Evolutionary conservation across 352 stramenopile species (phyloP).

Genomic region (Globisporangium canariense): DNA sequence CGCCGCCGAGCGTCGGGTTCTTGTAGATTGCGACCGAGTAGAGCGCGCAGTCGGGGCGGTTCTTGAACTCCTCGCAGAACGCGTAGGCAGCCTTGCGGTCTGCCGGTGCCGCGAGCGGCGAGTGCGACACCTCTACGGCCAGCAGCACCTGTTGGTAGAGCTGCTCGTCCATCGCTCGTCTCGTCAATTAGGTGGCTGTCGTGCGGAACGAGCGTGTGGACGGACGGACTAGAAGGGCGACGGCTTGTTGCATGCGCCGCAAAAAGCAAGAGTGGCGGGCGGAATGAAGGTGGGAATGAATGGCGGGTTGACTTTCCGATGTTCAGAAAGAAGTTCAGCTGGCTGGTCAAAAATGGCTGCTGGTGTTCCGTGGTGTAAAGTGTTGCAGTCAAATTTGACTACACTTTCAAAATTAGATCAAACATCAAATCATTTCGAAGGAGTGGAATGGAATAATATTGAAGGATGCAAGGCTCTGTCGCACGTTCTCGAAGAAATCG

Average conservation of each 20-base stretch:
- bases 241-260: background rate
- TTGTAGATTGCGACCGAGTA: slow-evolving; percentile 78
- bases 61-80: slow-evolving; percentile 79
- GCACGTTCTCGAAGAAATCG: background rate
- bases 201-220: no score
- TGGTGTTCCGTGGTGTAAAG: background rate
- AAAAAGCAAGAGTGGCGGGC: background rate
- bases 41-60: slow-evolving; percentile 54
- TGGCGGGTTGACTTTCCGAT: background rate
- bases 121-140: slow-evolving; percentile 72
- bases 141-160: slow-evolving; percentile 73
- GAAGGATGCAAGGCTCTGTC: background rate
- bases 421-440: background rate
- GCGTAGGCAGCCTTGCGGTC: slow-evolving; percentile 60
- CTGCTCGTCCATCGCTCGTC: slow-evolving; percentile 51
- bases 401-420: background rate
- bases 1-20: slow-evolving; percentile 28
- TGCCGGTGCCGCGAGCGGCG: slow-evolving; percentile 32
- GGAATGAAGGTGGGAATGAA: background rate
- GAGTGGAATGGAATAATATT: background rate
- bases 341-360: background rate
- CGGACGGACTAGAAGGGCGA: no score
- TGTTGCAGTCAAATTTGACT: no score
- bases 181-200: no score
- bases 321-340: background rate